Evolutionary conservation across 345 rosid genomes (phyloP), one percentile per base, ranked within the genome.

Genomic region (Citrus hindsii): DNA sequence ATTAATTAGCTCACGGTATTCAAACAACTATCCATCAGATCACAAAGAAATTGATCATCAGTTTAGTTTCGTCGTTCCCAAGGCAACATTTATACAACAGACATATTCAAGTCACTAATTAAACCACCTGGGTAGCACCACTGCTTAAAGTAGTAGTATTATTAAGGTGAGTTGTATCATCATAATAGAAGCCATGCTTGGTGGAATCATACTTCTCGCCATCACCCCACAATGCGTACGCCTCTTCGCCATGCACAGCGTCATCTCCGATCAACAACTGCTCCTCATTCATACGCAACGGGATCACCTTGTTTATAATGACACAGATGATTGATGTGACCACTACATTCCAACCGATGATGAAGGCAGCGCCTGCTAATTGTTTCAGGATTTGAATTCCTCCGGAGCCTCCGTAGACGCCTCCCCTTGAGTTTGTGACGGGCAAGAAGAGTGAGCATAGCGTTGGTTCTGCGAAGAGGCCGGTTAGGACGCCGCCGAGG

Each of bases 201-300:
- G 76, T 80, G 0, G 74, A 30, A 38, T 87, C 88, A 48, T 78
- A 87, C n/a, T 28, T 76, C 71, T 87, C 90, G 0, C 90, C 90
- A 32, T 87, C 90, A 6, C 85, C 90, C 88, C 90, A 87, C 59
- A 87, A 61, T 7, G 90, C 90, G 63, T 87, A 87, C 2, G 90
- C 90, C 79, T 85, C 90, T 59, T 87, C 90, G 0, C 90, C 90
- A 24, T 87, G 90, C 63, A 87, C 88, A 0, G 88, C 88, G n/a
- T 87, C 90, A 4, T 87, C 90, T 4, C 90, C 90, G 0, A 87
- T 83, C n/a, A 64, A 2, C 78, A 87, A 27, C 37, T 85, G 73
- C 78, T 87, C 88, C 66, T 87, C 90, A 7, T 83, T 18, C 90
- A 87, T 85, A 21, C 90, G 79, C 79, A 87, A 14, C 7, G 90